Conservation (phyloP, 2,329 filamentous ascomycete species). For the Colletotrichum navitas region DNA sequence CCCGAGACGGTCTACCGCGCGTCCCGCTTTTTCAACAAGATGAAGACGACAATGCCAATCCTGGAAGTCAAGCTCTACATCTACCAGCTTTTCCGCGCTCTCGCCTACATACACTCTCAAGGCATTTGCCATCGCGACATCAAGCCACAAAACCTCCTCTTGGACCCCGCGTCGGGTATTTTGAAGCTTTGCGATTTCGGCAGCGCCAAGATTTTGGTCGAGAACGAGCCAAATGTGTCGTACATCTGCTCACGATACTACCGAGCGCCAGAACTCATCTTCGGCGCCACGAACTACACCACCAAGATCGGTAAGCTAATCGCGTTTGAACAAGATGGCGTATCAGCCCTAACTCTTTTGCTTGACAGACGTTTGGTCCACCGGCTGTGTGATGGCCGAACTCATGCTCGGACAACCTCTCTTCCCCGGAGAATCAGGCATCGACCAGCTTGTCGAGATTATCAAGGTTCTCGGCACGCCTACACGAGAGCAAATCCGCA, state of each 20-base stretch:
- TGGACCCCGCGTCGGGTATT: conserved; percentile 91
- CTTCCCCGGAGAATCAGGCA: conserved; percentile 98
- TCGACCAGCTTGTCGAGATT: conserved; percentile 98
- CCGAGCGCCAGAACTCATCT: conserved; percentile 96
- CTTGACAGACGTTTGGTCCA: conserved; percentile 93
- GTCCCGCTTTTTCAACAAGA: conserved; percentile 99
- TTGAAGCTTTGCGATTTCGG: conserved; percentile 99
- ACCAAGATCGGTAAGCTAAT: conserved; percentile 92
- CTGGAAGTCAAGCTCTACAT: conserved; percentile 99
- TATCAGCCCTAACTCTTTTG: conserved; percentile 33
- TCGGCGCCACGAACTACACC: conserved; percentile 98
- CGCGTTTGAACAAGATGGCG: neutral
- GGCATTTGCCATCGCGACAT: conserved; percentile 99
- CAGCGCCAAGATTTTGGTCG: conserved; percentile 97
- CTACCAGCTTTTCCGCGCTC: conserved; percentile 97
- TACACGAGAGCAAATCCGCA: conserved; percentile 96
- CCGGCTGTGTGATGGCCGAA: conserved; percentile 99
- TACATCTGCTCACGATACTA: conserved; percentile 99
- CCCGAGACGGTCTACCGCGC: conserved; percentile 98
- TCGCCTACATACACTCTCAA: conserved; percentile 99
- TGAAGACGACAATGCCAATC: conserved; percentile 99
- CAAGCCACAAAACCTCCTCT: conserved; percentile 96
- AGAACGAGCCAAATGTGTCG: conserved; percentile 98
- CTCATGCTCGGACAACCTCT: conserved; percentile 98
- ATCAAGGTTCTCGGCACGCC: conserved; percentile 99